These are phyloP conservation scores for Gomphus sp. DNA, from an alignment of 1,284 basidiomycete genomes.

Conservation along the genomic window DNA sequence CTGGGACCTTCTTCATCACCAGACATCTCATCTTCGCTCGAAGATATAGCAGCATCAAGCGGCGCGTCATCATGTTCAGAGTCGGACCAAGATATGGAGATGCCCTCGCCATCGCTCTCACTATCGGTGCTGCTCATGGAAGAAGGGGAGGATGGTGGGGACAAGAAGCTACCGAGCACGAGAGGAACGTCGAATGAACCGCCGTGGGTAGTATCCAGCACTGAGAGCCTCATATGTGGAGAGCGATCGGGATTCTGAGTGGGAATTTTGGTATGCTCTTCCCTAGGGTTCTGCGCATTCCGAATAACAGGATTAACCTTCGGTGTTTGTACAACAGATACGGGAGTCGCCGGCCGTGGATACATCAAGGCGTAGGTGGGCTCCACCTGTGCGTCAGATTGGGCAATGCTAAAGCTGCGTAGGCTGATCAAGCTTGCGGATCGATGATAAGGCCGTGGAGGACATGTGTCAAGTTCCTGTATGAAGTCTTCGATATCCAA, in stretches of 20 bases:
- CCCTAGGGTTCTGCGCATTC: not conserved
- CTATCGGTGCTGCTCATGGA: not conserved
- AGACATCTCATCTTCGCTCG: not conserved
- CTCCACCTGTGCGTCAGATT: conserved; percentile 1
- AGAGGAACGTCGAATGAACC: conserved; percentile 5
- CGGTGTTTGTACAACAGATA: not conserved
- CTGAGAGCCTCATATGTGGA: not conserved
- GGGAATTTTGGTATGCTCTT: not conserved
- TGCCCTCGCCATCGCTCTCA: conserved; percentile 3
- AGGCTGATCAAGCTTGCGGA: conserved; percentile 7
- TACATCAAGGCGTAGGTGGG: conserved; percentile 1
- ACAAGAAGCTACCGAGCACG: conserved; percentile 1
- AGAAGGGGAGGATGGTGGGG: not conserved
- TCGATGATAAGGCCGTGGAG: not conserved
- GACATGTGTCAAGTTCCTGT: not conserved
- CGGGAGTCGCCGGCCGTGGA: not conserved
- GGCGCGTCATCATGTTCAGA: not conserved
- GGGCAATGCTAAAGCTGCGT: conserved; percentile 1
- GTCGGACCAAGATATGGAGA: not conserved
- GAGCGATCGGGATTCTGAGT: not conserved
- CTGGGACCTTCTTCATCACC: not conserved
- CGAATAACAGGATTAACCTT: not conserved
- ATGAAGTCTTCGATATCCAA: no score
- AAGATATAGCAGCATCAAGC: not conserved
- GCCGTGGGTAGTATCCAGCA: conserved; percentile 1